phyloP scores from a whole-genome alignment of 805 yeast species.

The Saccharomycopsis javanensis region DNA sequence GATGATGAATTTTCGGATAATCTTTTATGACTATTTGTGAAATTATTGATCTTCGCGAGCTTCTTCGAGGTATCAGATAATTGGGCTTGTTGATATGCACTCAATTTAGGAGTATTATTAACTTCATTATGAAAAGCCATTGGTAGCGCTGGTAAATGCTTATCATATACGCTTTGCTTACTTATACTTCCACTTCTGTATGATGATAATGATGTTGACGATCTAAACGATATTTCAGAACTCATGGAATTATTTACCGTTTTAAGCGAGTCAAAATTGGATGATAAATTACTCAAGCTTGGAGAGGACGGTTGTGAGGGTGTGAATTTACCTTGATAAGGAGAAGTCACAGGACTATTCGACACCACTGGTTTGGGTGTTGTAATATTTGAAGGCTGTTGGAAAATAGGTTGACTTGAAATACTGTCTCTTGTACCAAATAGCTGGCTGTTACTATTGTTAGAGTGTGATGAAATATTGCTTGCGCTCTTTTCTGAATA shows the following conservation, averaged over 20 bases:
- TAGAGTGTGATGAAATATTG: neutral
- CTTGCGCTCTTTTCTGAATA: neutral
- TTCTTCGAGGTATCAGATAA: slow-evolving; percentile 10
- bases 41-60: slow-evolving; percentile 13
- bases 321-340: slow-evolving; percentile 10
- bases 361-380: neutral
- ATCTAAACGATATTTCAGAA: slow-evolving; percentile 10
- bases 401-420: neutral
- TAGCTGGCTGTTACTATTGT: neutral
- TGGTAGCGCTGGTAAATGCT: slow-evolving; percentile 11
- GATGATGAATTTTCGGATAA: neutral
- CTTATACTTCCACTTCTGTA: slow-evolving; percentile 5
- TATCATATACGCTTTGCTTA: neutral
- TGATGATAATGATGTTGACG: slow-evolving; percentile 12
- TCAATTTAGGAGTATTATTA: slow-evolving; percentile 7
- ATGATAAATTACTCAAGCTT: slow-evolving; percentile 10
- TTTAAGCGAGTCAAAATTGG: slow-evolving; percentile 18
- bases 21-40: neutral
- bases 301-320: slow-evolving; percentile 18
- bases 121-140: slow-evolving; percentile 10
- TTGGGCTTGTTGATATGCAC: slow-evolving; percentile 20
- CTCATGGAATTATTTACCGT: slow-evolving; percentile 14
- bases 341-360: slow-evolving; percentile 12
- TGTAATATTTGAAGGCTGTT: neutral
- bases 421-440: neutral